These are phyloP conservation scores for Boletus semigastroideus DNA, from an alignment of 1,284 basidiomycete species.

Conservation along the genomic window DNA sequence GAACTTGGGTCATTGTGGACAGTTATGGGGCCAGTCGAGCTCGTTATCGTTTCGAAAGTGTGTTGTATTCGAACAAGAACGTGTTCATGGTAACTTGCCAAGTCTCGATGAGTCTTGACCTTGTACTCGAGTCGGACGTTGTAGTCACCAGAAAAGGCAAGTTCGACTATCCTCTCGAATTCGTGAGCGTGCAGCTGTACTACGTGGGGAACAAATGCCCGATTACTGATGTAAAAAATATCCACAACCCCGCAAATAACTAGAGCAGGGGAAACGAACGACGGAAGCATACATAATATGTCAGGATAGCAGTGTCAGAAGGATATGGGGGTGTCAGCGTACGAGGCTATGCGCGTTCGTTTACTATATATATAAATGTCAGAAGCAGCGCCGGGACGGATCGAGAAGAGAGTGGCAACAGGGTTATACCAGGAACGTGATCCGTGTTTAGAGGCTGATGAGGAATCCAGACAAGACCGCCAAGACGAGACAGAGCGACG, in stretches of 20 bases:
- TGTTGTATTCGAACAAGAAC: neutral
- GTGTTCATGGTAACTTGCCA: neutral
- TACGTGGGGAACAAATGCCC: too few relatives aligned
- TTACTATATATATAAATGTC: neutral
- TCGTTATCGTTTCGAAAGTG: neutral
- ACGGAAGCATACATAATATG: too few relatives aligned
- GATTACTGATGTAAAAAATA: too few relatives aligned
- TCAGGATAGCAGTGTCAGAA: too few relatives aligned
- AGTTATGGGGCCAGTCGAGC: neutral
- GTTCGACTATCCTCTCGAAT: too few relatives aligned
- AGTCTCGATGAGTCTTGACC: too few relatives aligned
- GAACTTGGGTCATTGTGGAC: neutral
- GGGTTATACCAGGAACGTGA: neutral
- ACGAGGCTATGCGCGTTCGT: neutral
- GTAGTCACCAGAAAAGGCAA: neutral
- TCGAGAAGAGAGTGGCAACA: neutral
- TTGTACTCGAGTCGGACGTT: too few relatives aligned
- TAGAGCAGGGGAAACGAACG: too few relatives aligned
- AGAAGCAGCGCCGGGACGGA: neutral
- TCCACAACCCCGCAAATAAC: too few relatives aligned
- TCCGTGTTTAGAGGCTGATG: constrained; percentile 8
- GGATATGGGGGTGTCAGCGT: too few relatives aligned
- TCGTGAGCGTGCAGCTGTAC: too few relatives aligned
- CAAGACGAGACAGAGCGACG: constrained; percentile 10
- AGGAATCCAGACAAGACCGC: constrained; percentile 14